Evolutionary conservation across 306 rosid genomes (phyloP), one percentile per base, ranked within the genome.

Genomic region (Corylus avellana): DNA sequence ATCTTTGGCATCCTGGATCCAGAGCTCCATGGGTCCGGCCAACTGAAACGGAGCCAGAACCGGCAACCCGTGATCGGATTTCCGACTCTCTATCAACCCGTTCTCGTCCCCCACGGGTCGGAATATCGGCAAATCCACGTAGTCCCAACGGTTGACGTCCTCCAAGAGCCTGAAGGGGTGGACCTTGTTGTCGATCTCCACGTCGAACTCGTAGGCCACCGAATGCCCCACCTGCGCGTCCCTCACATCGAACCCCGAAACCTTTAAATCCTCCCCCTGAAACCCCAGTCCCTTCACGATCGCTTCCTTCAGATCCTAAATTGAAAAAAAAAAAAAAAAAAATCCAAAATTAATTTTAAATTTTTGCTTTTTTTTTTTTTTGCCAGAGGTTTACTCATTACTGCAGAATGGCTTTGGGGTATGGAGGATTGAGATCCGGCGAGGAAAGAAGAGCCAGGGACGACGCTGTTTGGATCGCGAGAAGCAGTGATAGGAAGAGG

Each of bases 21-120:
- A 95, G 18, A 95, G 91, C 84, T 95, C 98, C 96, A 95, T 91
- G 7, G 98, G 98, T 48, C 98, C 97, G 14, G 96, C 98, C n/a
- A 95, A 86, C 85, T 90, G 93, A 79, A 95, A 95, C 16, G 98
- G 98, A 63, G 97, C 91, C 87, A 95, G 84, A 83, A 92, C 92
- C 1, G 97, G 97, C 69, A 87, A 85, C 54, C 73, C 82, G 6
- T 67, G 27, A 0, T 47, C 87, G n/a, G 75, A 42, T 37, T 49
- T 78, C 42, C 79, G 79, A 69, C 81, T 91, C 84, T 67, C 79
- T 12, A 89, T 91, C 86, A 91, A 67, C 14, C 81, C 89, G 17
- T 66, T 85, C 29, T 84, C 82, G 2, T 82, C 81, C 1, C 78
- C 35, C 13, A 25, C 78, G 2, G 73, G 78, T 75, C 69, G 86